phyloP scores from a whole-genome alignment of 305 asterid species.

The Ilex paraguariensis region DNA sequence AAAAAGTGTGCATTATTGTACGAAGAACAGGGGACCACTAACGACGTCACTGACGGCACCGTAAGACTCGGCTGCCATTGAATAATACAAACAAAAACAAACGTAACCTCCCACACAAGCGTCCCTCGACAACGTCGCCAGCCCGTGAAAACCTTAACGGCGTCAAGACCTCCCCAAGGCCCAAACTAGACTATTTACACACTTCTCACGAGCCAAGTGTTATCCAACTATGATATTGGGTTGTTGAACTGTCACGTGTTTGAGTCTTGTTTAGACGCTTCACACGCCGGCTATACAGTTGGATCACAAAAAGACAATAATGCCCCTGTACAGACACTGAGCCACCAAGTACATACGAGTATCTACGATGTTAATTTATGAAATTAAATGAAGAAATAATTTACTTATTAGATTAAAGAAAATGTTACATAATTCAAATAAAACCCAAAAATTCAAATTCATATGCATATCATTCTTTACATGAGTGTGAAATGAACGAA shows the following conservation, averaged over 20 bases:
- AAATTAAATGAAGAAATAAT: no score
- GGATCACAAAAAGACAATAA: conserved; percentile 3
- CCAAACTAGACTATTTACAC: background rate
- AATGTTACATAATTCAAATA: conserved; percentile 5
- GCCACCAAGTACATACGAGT: conserved; percentile 3
- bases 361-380: no score
- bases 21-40: conserved; percentile 18
- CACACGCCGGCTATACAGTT: conserved; percentile 10
- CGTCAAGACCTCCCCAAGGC: conserved; percentile 1
- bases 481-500: no score
- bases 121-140: background rate
- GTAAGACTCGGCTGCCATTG: conserved; percentile 7
- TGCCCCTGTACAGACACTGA: conserved; percentile 17
- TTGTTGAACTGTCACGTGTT: conserved; percentile 11
- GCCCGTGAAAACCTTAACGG: conserved; percentile 4
- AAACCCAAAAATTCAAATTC: no score
- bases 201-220: background rate
- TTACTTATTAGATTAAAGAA: background rate
- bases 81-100: background rate
- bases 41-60: conserved; percentile 21
- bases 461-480: no score
- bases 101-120: background rate
- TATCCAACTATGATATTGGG: no score
- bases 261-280: conserved; percentile 19
- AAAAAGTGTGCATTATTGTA: conserved; percentile 19